phyloP scores from a whole-genome alignment of 2,329 filamentous ascomycete species.

The Diaporthe capsici region DNA sequence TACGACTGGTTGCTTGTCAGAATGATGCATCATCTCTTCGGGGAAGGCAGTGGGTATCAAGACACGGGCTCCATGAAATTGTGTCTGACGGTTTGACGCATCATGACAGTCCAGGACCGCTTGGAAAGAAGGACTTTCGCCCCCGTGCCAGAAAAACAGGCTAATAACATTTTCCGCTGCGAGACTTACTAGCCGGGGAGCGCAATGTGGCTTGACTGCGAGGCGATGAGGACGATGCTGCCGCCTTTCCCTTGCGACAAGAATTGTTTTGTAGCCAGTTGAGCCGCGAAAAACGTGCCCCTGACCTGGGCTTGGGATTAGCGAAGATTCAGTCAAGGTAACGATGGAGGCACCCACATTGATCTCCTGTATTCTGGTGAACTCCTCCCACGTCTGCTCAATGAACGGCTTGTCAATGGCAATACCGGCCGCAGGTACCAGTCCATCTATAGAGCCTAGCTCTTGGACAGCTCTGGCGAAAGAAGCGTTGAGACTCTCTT shows the following conservation, averaged over 20 bases:
- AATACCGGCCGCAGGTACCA: slow-evolving; percentile 55
- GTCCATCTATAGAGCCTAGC: slow-evolving; percentile 50
- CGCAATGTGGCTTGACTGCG: slow-evolving; percentile 54
- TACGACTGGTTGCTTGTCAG: slow-evolving; percentile 42
- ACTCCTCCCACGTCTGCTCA: slow-evolving; percentile 60
- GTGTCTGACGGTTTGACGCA: not conserved
- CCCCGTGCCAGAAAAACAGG: not conserved
- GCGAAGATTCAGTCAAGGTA: not conserved
- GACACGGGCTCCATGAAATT: not conserved
- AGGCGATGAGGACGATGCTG: slow-evolving; percentile 57
- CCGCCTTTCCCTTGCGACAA: slow-evolving; percentile 55
- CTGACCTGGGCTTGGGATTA: slow-evolving; percentile 50
- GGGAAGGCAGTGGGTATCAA: not conserved
- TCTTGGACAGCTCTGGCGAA: slow-evolving; percentile 46
- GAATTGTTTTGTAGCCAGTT: slow-evolving; percentile 56
- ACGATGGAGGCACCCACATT: slow-evolving; percentile 51
- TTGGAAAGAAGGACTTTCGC: not conserved
- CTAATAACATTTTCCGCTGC: not conserved
- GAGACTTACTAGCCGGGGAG: slow-evolving; percentile 50
- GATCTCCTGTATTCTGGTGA: slow-evolving; percentile 56
- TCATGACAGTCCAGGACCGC: not conserved
- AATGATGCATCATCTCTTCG: not conserved
- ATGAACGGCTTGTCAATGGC: slow-evolving; percentile 60
- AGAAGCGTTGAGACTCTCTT: slow-evolving; percentile 48
- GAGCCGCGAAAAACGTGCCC: slow-evolving; percentile 58